Percentiles rank a stretch among this genome's conserved stretches.
Conservation (phyloP, 2,329 filamentous ascomycete genomes). For the Aspergillus sp. region DNA sequence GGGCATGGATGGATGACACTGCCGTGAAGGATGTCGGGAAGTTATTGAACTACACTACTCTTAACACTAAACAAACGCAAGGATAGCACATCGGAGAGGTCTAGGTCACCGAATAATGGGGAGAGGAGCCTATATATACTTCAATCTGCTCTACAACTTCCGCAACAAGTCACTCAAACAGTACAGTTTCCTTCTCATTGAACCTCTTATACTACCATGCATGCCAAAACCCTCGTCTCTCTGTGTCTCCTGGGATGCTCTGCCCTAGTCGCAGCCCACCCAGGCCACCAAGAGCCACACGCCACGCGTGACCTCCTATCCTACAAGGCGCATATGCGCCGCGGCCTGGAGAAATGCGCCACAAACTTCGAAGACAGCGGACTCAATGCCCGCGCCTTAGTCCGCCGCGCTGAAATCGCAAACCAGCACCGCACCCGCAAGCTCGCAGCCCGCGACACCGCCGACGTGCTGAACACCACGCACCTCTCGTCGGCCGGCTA, state of each 20-base stretch:
- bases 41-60: too few relatives aligned
- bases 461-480: conserved; percentile 31
- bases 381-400: conserved; percentile 20
- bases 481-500: conserved; percentile 34
- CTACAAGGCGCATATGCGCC: conserved; percentile 9
- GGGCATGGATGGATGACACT: too few relatives aligned
- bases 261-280: neutral
- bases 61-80: too few relatives aligned
- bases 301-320: neutral
- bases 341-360: conserved; percentile 20
- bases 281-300: neutral
- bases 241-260: neutral
- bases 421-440: conserved; percentile 15
- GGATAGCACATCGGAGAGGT: too few relatives aligned
- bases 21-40: too few relatives aligned
- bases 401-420: conserved; percentile 20
- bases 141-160: too few relatives aligned
- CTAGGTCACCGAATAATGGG: too few relatives aligned
- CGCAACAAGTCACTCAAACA: too few relatives aligned
- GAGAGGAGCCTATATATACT: too few relatives aligned
- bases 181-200: neutral
- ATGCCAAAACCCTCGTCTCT: too few relatives aligned
- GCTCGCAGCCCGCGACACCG: conserved; percentile 29
- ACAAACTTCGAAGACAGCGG: conserved; percentile 18
- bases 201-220: neutral